These are phyloP conservation scores for Phytophthora agathidicida DNA, from an alignment of 352 stramenopile species.

Conservation along the genomic window DNA sequence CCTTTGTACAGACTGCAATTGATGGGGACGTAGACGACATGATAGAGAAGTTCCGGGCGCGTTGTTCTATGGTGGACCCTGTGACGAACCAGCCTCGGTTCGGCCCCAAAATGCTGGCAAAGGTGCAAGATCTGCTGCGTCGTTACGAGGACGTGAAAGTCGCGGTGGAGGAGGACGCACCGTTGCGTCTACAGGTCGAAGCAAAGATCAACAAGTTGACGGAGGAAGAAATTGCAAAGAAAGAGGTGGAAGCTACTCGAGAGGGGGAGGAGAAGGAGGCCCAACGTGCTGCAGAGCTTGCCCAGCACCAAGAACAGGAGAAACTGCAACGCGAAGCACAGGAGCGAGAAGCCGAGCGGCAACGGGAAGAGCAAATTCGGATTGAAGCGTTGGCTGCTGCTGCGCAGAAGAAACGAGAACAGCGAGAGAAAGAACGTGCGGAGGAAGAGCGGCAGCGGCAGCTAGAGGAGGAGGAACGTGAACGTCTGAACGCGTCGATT, in stretches of 20 bases:
- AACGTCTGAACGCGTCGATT: conserved; percentile 40
- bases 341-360: conserved; percentile 18
- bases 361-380: conserved; percentile 29
- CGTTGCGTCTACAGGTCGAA: conserved; percentile 34
- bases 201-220: conserved; percentile 21
- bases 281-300: conserved; percentile 19
- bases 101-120: conserved; percentile 76
- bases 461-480: conserved; percentile 40
- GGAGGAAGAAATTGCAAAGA: conserved; percentile 8
- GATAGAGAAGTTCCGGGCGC: conserved; percentile 61
- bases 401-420: conserved; percentile 64
- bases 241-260: conserved; percentile 7
- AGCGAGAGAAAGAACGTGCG: conserved; percentile 36
- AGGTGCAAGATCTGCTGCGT: conserved; percentile 60
- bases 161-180: conserved; percentile 28
- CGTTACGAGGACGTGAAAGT: conserved; percentile 53
- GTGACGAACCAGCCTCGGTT: conserved; percentile 77
- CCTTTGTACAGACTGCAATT: conserved; percentile 29
- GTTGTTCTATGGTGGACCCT: conserved; percentile 66
- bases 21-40: conserved; percentile 35
- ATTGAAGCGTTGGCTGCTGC: conserved; percentile 54
- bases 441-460: conserved; percentile 41
- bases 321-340: conserved; percentile 18
- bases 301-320: conserved; percentile 26
- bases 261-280: conserved; percentile 17